phyloP scores from a whole-genome alignment of 768 basidiomycete species.

The Boletus reticulatus region DNA sequence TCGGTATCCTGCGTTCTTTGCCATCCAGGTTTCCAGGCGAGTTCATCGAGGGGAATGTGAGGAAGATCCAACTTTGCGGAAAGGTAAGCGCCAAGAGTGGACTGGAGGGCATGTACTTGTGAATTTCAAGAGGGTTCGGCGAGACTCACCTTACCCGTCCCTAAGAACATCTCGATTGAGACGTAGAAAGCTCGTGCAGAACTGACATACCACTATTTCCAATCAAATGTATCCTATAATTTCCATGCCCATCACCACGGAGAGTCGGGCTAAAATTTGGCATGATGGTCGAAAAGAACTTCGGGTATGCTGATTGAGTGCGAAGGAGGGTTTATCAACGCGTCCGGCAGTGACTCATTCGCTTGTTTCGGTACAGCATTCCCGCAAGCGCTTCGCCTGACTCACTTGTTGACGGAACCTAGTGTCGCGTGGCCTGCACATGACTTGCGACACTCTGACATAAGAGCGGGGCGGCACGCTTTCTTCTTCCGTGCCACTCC shows the following conservation, averaged over 20 bases:
- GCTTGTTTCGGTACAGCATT: too few relatives aligned
- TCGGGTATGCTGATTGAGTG: too few relatives aligned
- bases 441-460: too few relatives aligned
- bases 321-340: too few relatives aligned
- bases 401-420: too few relatives aligned
- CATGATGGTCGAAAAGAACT: conserved; percentile 9
- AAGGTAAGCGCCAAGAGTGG: conserved; percentile 46
- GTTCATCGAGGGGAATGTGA: conserved; percentile 43
- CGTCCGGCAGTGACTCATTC: too few relatives aligned
- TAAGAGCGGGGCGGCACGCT: too few relatives aligned
- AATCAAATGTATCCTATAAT: conserved; percentile 45
- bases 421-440: too few relatives aligned
- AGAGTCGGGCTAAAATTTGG: conserved; percentile 15
- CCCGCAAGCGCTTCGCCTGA: too few relatives aligned
- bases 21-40: conserved; percentile 55
- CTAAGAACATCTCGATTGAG: conserved; percentile 17
- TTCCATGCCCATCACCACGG: conserved; percentile 46
- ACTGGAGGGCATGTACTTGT: conserved; percentile 29
- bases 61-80: conserved; percentile 44
- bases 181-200: not conserved
- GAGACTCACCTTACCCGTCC: conserved; percentile 39
- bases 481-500: too few relatives aligned
- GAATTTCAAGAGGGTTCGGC: too few relatives aligned
- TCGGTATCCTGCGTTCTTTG: conserved; percentile 26
- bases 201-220: conserved; percentile 51